These are phyloP conservation scores for Teunomyces panamensis DNA, from an alignment of 805 yeast species.

Conservation along the genomic window DNA sequence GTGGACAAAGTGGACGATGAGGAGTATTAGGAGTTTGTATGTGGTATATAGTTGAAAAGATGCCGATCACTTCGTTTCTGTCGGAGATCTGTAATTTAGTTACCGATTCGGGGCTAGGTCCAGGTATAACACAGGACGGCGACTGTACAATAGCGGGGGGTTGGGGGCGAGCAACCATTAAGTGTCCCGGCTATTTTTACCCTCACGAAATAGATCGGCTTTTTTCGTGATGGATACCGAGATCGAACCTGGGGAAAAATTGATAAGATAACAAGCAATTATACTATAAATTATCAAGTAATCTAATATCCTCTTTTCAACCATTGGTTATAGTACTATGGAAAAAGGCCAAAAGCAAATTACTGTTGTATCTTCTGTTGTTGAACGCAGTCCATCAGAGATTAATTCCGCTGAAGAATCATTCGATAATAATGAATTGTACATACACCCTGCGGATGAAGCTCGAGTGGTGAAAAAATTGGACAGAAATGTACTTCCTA, in stretches of 20 bases:
- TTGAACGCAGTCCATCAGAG: not conserved
- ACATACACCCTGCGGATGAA: slow-evolving; percentile 19
- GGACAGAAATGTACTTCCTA: slow-evolving; percentile 43
- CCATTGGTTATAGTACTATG: not conserved
- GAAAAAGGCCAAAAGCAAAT: not conserved
- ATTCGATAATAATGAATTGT: slow-evolving; percentile 6
- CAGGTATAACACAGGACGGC: too few relatives aligned
- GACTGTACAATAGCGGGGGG: too few relatives aligned
- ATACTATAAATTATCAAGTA: not conserved
- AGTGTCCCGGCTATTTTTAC: not conserved
- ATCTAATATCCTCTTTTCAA: not conserved
- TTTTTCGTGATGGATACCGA: not conserved
- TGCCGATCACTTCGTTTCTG: too few relatives aligned
- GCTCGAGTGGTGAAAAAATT: slow-evolving; percentile 37
- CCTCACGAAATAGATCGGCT: not conserved
- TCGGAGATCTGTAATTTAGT: not conserved
- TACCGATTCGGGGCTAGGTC: not conserved
- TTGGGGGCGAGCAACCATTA: too few relatives aligned
- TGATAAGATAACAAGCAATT: not conserved
- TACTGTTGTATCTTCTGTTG: not conserved
- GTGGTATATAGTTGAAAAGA: not conserved
- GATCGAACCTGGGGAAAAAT: not conserved
- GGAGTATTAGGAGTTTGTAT: slow-evolving; percentile 1
- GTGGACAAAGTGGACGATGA: slow-evolving; percentile 19
- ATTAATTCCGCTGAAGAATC: not conserved